Conservation (phyloP, 2,329 filamentous ascomycete genomes). For the Fusarium beomiforme region DNA sequence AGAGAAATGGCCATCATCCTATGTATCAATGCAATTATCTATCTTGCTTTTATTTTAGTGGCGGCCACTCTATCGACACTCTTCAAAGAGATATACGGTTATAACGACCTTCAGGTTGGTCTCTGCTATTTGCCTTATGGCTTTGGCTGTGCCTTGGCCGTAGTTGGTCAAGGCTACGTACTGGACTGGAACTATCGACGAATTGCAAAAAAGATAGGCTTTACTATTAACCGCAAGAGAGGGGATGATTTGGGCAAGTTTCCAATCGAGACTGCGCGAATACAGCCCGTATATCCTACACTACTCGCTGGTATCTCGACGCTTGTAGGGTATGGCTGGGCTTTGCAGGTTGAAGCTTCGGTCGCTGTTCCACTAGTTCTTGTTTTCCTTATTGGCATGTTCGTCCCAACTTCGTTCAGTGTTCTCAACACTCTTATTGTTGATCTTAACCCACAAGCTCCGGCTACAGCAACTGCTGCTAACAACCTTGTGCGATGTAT, state of each 20-base stretch:
- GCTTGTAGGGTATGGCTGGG: slow-evolving; percentile 67
- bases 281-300: slow-evolving; percentile 64
- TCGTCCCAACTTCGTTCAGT: slow-evolving; percentile 69
- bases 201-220: slow-evolving; percentile 68
- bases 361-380: slow-evolving; percentile 66
- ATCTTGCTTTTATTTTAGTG: slow-evolving; percentile 65
- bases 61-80: slow-evolving; percentile 63
- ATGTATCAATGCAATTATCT: slow-evolving; percentile 63
- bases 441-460: slow-evolving; percentile 69
- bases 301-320: slow-evolving; percentile 63
- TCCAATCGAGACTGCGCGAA: slow-evolving; percentile 64
- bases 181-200: slow-evolving; percentile 77
- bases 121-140: slow-evolving; percentile 66
- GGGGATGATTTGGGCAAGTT: slow-evolving; percentile 62
- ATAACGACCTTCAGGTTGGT: slow-evolving; percentile 61
- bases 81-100: slow-evolving; percentile 62
- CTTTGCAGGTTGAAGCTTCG: slow-evolving; percentile 59
- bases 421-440: slow-evolving; percentile 72
- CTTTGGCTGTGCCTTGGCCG: slow-evolving; percentile 58
- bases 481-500: slow-evolving; percentile 73
- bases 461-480: slow-evolving; percentile 70
- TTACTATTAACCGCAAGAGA: slow-evolving; percentile 69
- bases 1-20: slow-evolving; percentile 67
- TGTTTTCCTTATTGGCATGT: slow-evolving; percentile 65
- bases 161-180: slow-evolving; percentile 65